phyloP scores from a whole-genome alignment of 257 asterid genomes.

The Hygrophila difformis region DNA sequence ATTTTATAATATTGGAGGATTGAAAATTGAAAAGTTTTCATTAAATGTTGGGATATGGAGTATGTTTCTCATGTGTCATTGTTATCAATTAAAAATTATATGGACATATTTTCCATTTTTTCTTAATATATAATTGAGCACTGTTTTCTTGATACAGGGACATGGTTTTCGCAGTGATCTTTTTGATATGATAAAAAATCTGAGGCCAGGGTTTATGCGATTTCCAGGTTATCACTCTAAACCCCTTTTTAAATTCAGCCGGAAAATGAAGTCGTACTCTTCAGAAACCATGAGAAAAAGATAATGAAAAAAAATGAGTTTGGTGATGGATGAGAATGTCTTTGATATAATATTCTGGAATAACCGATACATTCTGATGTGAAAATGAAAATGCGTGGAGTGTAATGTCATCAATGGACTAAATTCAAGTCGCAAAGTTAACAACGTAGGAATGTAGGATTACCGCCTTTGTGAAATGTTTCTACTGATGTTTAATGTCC shows the following conservation, averaged over 20 bases:
- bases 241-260: not conserved
- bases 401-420: too few relatives aligned
- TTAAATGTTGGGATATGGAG: too few relatives aligned
- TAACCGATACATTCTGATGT: not conserved
- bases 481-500: not conserved
- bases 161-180: constrained; percentile 94
- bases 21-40: too few relatives aligned
- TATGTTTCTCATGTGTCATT: too few relatives aligned
- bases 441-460: not conserved
- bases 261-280: not conserved
- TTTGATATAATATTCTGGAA: not conserved
- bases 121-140: not conserved
- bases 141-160: constrained; percentile 45
- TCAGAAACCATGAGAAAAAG: too few relatives aligned
- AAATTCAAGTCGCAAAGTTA: too few relatives aligned
- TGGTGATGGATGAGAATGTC: not conserved
- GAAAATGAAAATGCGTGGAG: too few relatives aligned
- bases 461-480: not conserved
- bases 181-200: constrained; percentile 56
- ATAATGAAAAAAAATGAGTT: not conserved
- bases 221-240: constrained; percentile 64
- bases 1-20: too few relatives aligned
- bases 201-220: constrained; percentile 76
- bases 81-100: too few relatives aligned
- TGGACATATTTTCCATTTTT: not conserved